Evolutionary conservation across 148 eudicot genomes (phyloP), one percentile per base, ranked within the genome.

Genomic region (Tetragonia tetragonoides): DNA sequence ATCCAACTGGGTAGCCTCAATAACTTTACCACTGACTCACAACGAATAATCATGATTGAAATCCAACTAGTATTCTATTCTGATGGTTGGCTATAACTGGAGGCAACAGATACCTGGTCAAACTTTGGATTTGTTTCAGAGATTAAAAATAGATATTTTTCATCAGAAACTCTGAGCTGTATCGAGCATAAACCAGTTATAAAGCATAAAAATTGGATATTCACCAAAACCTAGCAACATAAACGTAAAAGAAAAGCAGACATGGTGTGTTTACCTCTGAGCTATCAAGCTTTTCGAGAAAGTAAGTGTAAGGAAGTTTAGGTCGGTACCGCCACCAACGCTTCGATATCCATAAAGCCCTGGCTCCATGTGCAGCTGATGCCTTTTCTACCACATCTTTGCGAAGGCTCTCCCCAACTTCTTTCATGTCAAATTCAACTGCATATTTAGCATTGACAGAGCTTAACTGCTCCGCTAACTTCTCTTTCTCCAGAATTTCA

Each of bases 301-400:
- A 92, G 84, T 94, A 94, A 75, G 94, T 94, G 76, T 94, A 94
- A 68, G 98, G 98, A 68, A 94, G 92, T 83, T 90, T 94, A 66
- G 98, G 98, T 71, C 98, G 94, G 81, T 94, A 94, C 42, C 97
- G 92, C 98, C 98, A 94, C 98, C 98, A 94, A 81, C 98, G 91
- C 77, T 94, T 94, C 15, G 98, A 89, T 78, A 94, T 92, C 98
- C 98, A 94, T 70, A 94, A 70, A 51, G 98, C 97, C 81, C 93
- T 84, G 56, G 84, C 78, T 74, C 95, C 95, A 57, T 83, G 79
- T 49, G 89, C 77, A 62, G 82, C 85, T 80, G 87, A 73, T 67
- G 80, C 83, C 83, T 88, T 92, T 82, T 89, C 95, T 56, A 86
- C 86, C 44, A 92, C 89, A 83, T 94, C 97, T 85, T 94, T 90